These are phyloP conservation scores for Schizosaccharomyces versatilis DNA, from an alignment of 1,139 yeast genomes.

Conservation along the genomic window DNA sequence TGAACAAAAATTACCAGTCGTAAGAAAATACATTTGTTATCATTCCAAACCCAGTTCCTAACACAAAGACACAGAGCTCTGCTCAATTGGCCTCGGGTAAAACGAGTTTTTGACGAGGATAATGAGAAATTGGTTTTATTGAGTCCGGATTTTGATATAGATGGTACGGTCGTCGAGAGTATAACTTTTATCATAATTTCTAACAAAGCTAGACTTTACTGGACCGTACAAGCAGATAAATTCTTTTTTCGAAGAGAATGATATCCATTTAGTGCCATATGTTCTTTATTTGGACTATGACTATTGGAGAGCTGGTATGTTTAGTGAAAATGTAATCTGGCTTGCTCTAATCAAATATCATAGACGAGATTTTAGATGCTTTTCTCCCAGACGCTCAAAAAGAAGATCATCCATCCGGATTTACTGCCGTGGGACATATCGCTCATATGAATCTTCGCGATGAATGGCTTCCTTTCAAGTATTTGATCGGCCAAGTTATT, in stretches of 20 bases:
- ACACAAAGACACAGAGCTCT: not conserved
- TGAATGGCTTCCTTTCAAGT: slow-evolving; percentile 64
- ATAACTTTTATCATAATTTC: not conserved
- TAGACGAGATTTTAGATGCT: slow-evolving; percentile 5
- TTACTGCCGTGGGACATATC: slow-evolving; percentile 83
- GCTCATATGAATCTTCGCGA: slow-evolving; percentile 78
- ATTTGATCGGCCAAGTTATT: slow-evolving; percentile 69
- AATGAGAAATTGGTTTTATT: slow-evolving; percentile 6
- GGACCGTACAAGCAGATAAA: not conserved
- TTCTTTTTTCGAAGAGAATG: not conserved
- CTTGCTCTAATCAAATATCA: slow-evolving; percentile 59
- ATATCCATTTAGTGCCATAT: not conserved
- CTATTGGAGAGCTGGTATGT: slow-evolving; percentile 12
- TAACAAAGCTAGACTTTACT: not conserved
- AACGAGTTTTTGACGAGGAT: not conserved
- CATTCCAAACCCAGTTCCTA: not conserved
- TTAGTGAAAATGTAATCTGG: slow-evolving; percentile 29
- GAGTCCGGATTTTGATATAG: slow-evolving; percentile 5
- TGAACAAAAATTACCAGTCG: not conserved
- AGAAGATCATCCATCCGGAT: slow-evolving; percentile 70
- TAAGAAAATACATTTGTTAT: not conserved
- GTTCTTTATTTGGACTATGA: slow-evolving; percentile 7
- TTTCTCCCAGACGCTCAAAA: slow-evolving; percentile 37
- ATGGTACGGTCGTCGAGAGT: slow-evolving; percentile 3
- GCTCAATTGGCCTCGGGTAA: not conserved